Percentiles rank a stretch among this genome's conserved stretches.
phyloP scores from a whole-genome alignment of 345 rosid species.

The Syzygium jambos region DNA sequence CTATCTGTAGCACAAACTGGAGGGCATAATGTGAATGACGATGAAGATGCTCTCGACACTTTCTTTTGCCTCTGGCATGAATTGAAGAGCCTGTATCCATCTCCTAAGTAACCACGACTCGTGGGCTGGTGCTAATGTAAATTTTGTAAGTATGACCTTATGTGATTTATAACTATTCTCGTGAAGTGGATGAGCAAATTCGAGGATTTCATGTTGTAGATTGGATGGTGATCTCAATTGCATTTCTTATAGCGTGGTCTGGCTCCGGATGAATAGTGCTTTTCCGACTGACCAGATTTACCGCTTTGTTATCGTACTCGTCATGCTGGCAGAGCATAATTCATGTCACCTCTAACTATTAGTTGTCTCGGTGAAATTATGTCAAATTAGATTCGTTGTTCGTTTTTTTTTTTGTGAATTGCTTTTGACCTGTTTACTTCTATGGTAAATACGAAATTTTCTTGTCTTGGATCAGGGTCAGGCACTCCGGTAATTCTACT shows the following conservation, averaged over 20 bases:
- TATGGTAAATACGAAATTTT: background rate
- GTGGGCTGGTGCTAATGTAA: background rate
- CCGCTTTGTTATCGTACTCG: background rate
- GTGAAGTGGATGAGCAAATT: background rate
- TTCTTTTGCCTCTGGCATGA: conserved; percentile 86
- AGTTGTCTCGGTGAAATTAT: background rate
- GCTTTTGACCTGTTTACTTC: background rate
- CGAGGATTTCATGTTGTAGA: background rate
- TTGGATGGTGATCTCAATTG: background rate
- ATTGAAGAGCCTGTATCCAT: conserved; percentile 14
- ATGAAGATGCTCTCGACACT: conserved; percentile 51
- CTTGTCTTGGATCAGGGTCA: background rate
- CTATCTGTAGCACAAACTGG: conserved; percentile 18
- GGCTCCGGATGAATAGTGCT: background rate
- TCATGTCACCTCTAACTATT: background rate
- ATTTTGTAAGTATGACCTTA: background rate
- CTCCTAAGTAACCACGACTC: background rate
- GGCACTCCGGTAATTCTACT: background rate
- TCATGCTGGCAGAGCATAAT: background rate
- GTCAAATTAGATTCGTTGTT: background rate
- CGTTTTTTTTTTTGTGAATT: background rate
- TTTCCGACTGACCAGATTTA: background rate
- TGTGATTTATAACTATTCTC: background rate
- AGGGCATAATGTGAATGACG: conserved; percentile 6
- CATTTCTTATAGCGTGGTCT: background rate